These are phyloP conservation scores for Ophiostoma triangulosporum DNA, from an alignment of 2,329 filamentous ascomycete genomes.

Conservation along the genomic window DNA sequence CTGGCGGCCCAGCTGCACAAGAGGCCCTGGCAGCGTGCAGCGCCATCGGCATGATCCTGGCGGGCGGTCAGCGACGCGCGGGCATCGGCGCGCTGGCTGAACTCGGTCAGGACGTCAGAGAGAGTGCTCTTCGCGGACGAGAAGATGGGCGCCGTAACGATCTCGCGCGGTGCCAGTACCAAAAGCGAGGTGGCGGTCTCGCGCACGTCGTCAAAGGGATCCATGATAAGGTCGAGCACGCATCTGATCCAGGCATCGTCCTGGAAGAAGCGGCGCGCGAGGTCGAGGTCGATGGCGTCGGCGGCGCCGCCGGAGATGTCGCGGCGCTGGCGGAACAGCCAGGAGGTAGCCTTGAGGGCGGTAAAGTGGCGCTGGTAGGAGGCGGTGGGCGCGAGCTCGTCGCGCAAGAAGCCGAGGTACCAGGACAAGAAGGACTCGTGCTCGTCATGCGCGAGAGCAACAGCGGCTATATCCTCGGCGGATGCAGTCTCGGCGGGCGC, in stretches of 20 bases:
- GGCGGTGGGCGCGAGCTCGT: conserved; percentile 64
- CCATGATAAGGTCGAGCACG: conserved; percentile 66
- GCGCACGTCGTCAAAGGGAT: conserved; percentile 88
- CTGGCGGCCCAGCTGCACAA: conserved; percentile 44
- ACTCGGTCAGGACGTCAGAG: conserved; percentile 27
- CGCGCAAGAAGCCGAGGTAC: conserved; percentile 59
- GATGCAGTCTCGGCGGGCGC: not conserved
- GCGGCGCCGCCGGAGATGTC: conserved; percentile 28
- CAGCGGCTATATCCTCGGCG: not conserved
- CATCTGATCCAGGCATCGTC: conserved; percentile 43
- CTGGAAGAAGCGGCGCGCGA: conserved; percentile 19
- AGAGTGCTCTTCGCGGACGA: not conserved
- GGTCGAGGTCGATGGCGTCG: conserved; percentile 16
- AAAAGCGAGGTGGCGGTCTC: conserved; percentile 40
- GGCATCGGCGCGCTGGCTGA: conserved; percentile 39
- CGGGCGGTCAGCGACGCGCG: conserved; percentile 59
- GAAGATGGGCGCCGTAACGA: conserved; percentile 16
- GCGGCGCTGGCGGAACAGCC: conserved; percentile 57
- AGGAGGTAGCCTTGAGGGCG: conserved; percentile 55
- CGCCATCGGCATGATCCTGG: conserved; percentile 84
- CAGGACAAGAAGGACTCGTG: conserved; percentile 57
- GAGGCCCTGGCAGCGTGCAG: conserved; percentile 63
- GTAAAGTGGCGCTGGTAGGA: conserved; percentile 87
- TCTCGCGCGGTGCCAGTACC: conserved; percentile 30
- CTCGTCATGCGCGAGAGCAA: conserved; percentile 23